These are phyloP conservation scores for Sherardia arvensis DNA, from an alignment of 257 asterid species.

Conservation along the genomic window DNA sequence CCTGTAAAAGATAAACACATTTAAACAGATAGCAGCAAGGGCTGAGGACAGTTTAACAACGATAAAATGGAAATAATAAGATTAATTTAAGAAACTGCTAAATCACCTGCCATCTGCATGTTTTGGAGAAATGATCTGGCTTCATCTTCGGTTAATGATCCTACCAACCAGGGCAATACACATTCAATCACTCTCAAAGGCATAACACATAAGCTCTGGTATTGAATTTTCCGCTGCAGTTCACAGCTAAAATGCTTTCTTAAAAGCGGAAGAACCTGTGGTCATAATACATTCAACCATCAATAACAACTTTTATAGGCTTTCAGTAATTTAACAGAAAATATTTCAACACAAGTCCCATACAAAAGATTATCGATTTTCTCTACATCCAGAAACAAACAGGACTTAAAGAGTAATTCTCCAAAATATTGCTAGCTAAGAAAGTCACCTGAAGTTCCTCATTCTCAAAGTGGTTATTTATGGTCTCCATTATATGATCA, in stretches of 20 bases:
- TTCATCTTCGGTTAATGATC: constrained; percentile 68
- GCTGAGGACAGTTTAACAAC: background rate
- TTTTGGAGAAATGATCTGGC: constrained; percentile 73
- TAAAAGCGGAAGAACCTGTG: constrained; percentile 88
- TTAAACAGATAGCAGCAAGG: constrained; percentile 14
- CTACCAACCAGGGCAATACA: constrained; percentile 94
- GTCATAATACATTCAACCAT: constrained; percentile 8
- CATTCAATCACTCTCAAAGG: constrained; percentile 88
- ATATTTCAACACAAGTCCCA: background rate
- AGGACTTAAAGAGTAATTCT: background rate
- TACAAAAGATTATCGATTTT: background rate
- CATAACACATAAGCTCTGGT: constrained; percentile 92
- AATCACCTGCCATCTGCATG: constrained; percentile 85
- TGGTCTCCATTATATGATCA: constrained; percentile 78
- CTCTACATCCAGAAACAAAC: background rate
- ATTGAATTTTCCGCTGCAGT: constrained; percentile 73
- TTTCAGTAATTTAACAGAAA: constrained; percentile 1
- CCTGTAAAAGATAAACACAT: constrained; percentile 44
- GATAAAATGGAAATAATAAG: constrained; percentile 3
- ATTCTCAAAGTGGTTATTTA: constrained; percentile 71
- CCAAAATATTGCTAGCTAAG: constrained; percentile 1
- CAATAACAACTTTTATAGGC: constrained; percentile 12
- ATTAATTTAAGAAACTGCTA: constrained; percentile 10
- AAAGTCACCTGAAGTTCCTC: constrained; percentile 80
- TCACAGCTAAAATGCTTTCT: constrained; percentile 73